Evolutionary conservation across 108 stramenopile species (phyloP).

Genomic region (Cyclotella baltica): DNA sequence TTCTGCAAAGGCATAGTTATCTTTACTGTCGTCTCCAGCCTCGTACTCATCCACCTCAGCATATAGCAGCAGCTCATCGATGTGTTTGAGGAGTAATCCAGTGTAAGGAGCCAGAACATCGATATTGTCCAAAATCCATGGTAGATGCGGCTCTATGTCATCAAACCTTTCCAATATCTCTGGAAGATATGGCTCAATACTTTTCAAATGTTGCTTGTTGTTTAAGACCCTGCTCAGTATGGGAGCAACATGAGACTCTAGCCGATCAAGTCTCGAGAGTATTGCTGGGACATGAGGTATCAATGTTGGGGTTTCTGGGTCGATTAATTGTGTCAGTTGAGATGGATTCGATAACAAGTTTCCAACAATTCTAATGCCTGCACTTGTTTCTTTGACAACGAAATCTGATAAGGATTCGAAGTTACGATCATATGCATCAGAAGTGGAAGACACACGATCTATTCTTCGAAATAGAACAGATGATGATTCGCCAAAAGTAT

Average conservation of each 20-base stretch:
- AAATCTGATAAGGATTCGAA: conserved; percentile 61
- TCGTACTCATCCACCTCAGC: conserved; percentile 63
- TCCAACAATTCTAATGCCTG: conserved; percentile 59
- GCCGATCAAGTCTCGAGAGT: conserved; percentile 60
- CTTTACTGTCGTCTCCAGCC: conserved; percentile 32
- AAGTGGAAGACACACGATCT: conserved; percentile 54
- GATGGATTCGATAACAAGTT: conserved; percentile 55
- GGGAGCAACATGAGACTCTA: conserved; percentile 66
- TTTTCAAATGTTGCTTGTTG: conserved; percentile 66
- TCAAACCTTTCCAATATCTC: conserved; percentile 70
- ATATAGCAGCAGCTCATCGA: conserved; percentile 74
- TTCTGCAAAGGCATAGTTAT: conserved; percentile 67
- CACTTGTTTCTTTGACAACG: conserved; percentile 54
- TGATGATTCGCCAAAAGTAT: conserved; percentile 52
- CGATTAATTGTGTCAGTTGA: conserved; percentile 60
- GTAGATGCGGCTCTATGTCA: conserved; percentile 80
- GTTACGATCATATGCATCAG: conserved; percentile 56
- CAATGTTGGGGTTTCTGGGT: conserved; percentile 70
- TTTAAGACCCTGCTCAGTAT: conserved; percentile 73
- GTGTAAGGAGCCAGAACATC: conserved; percentile 81
- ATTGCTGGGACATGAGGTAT: conserved; percentile 74
- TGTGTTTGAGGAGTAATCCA: conserved; percentile 69
- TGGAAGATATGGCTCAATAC: conserved; percentile 70
- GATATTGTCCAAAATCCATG: conserved; percentile 78
- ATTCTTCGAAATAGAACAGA: conserved; percentile 66